These are phyloP conservation scores for Zygosaccharomyces sapae DNA, from an alignment of 1,139 yeast species.

Conservation along the genomic window DNA sequence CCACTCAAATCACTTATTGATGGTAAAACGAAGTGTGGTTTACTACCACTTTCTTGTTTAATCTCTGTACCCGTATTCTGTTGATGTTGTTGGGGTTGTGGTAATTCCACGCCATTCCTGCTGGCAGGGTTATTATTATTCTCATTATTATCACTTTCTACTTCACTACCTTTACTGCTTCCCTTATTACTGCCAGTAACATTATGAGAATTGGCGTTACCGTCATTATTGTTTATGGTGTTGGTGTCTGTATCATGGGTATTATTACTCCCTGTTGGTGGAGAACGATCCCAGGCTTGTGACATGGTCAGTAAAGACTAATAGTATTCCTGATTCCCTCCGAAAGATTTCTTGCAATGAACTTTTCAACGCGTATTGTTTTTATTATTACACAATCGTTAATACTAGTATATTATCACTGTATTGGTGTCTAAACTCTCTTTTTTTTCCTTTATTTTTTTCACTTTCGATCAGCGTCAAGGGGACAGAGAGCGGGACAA, in stretches of 20 bases:
- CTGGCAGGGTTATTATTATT: conserved; percentile 10
- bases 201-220: neutral
- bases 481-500: conserved; percentile 3
- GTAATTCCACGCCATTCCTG: conserved; percentile 5
- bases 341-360: neutral
- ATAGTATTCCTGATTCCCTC: neutral
- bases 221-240: neutral
- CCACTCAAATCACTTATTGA: conserved; percentile 41
- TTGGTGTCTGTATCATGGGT: neutral
- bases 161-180: conserved; percentile 1
- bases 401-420: too few relatives aligned
- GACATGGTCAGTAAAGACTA: conserved; percentile 11
- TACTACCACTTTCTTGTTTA: conserved; percentile 6
- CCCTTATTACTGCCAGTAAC: neutral
- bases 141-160: conserved; percentile 2
- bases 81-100: neutral
- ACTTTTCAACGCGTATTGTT: neutral
- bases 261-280: conserved; percentile 6
- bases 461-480: conserved; percentile 9
- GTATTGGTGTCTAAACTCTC: neutral
- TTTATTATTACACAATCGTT: neutral
- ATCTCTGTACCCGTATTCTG: conserved; percentile 4
- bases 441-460: neutral
- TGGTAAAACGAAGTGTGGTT: conserved; percentile 24
- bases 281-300: conserved; percentile 22